A percentile compares a stretch with the other conserved stretches of the same genome.
phyloP scores from a whole-genome alignment of 768 basidiomycete species.

The Suillus spraguei region DNA sequence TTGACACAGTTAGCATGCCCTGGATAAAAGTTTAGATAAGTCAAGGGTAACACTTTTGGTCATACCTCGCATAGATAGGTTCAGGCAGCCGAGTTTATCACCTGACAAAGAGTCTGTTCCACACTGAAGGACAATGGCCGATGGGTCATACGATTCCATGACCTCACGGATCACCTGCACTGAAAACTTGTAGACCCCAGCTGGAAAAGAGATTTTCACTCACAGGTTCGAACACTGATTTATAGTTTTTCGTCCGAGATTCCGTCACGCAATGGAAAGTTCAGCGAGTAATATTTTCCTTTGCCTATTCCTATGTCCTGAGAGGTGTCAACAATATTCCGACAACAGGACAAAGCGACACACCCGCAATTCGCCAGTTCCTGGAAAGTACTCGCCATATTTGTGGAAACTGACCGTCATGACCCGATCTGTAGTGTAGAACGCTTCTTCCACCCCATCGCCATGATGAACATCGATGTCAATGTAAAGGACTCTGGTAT shows the following conservation, averaged over 20 bases:
- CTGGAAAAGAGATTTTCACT: conserved; percentile 28
- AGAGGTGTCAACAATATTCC: conserved; percentile 16
- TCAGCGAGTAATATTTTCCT: conserved; percentile 92
- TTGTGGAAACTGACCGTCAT: conserved; percentile 99
- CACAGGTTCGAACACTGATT: conserved; percentile 94
- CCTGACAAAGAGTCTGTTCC: conserved; percentile 97
- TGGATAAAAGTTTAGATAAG: conserved; percentile 27
- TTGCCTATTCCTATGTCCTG: conserved; percentile 94
- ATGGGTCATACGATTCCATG: conserved; percentile 93
- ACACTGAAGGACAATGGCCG: conserved; percentile 95
- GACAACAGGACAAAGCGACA: conserved; percentile 11
- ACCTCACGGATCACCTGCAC: conserved; percentile 88
- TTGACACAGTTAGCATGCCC: conserved; percentile 98
- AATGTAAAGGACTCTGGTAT: conserved; percentile 93
- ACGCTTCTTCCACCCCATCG: conserved; percentile 98
- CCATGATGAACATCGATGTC: conserved; percentile 99
- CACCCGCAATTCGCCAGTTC: conserved; percentile 95
- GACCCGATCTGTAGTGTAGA: conserved; percentile 97
- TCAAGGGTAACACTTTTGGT: not conserved
- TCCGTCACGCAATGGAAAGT: conserved; percentile 94
- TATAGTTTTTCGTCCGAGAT: conserved; percentile 95
- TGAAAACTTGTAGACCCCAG: conserved; percentile 1
- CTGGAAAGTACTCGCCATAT: conserved; percentile 99
- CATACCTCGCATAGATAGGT: conserved; percentile 91
- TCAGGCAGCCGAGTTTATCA: conserved; percentile 94